Evolutionary conservation across 2,329 filamentous ascomycete genomes (phyloP).

Genomic region (Xylaria sp.): DNA sequence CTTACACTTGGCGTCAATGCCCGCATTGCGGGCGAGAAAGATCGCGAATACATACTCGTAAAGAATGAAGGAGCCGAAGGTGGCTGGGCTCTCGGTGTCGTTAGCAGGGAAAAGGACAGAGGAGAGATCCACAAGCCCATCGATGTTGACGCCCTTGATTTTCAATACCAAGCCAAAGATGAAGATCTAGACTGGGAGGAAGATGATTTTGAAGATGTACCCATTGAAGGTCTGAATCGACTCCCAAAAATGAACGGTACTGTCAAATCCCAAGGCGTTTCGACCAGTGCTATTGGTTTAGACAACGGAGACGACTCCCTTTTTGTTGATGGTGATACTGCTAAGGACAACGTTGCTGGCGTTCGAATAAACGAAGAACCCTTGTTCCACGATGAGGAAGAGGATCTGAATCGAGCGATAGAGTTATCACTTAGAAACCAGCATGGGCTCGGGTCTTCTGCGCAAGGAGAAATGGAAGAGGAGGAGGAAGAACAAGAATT

Average conservation of each 20-base stretch:
- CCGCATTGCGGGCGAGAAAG: conserved; percentile 84
- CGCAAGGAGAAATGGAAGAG: conserved; percentile 42
- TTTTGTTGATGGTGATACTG: conserved; percentile 59
- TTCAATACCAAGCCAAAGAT: conserved; percentile 66
- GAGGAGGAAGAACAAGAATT: conserved; percentile 58
- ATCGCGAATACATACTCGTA: conserved; percentile 93
- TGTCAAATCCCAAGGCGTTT: conserved; percentile 43
- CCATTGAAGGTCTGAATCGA: conserved; percentile 88
- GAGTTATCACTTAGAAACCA: conserved; percentile 82
- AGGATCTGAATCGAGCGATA: conserved; percentile 83
- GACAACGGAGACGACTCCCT: conserved; percentile 65
- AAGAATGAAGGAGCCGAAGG: conserved; percentile 96
- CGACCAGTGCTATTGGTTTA: conserved; percentile 36
- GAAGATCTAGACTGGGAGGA: conserved; percentile 71
- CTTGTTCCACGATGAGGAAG: conserved; percentile 58
- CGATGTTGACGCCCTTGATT: conserved; percentile 79
- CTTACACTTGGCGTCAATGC: conserved; percentile 72
- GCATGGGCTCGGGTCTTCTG: conserved; percentile 53
- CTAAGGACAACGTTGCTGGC: conserved; percentile 38
- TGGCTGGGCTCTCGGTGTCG: conserved; percentile 94
- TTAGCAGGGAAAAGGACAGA: conserved; percentile 83
- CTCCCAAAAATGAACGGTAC: conserved; percentile 69
- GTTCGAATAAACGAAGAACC: conserved; percentile 41
- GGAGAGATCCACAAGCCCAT: conserved; percentile 89
- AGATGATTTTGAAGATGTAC: conserved; percentile 90